Evolutionary conservation across 306 rosid genomes (phyloP), one percentile per base, ranked within the genome.

Genomic region (Glycyrrhiza uralensis): DNA sequence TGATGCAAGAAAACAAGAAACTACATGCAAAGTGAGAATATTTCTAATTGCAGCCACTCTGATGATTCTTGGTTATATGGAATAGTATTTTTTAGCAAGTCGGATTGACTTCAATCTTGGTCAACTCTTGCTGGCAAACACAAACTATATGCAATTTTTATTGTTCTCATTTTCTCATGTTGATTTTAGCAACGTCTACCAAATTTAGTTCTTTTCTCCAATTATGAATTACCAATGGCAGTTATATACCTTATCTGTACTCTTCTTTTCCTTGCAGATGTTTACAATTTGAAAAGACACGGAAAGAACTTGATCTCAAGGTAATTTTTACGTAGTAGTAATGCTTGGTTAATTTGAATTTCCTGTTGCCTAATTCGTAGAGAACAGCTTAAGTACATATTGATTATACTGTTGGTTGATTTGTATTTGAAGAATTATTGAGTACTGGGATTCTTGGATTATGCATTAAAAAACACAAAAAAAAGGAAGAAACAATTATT

Each of bases 21-120:
- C 89, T 94, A 23, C 85, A 5, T 12, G 80, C 76, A 12, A 78
- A 79, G 99, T 94, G 74, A 89, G 99, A 87, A 39, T 29, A 51
- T 62, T 47, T 44, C 61, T 71, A 30, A 19, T 38, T 71, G 59
- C 47, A 23, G 55, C 54, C 10, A 55, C 46, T 60, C 1, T 20
- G 41, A 38, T 47, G 36, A 18, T 2, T 65, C 41, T 15, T 46
- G 45, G 51, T 57, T 23, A 0, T 24, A 35, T 47, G 22, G 20
- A 54, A 26, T 66, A 17, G 29, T 30, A 7, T 60, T 70, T n/a
- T 52, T 32, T 23, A 49, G 22, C 66, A 61, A 64, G 66, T 65
- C 64, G 38, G 42, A 46, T 66, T 45, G 56, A 24, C 47, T 69
- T 26, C 57, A 56, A 47, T 33, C 26, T 32, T 47, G 35, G 29